phyloP scores from a whole-genome alignment of 257 asterid species.

The Petunia axillaris region DNA sequence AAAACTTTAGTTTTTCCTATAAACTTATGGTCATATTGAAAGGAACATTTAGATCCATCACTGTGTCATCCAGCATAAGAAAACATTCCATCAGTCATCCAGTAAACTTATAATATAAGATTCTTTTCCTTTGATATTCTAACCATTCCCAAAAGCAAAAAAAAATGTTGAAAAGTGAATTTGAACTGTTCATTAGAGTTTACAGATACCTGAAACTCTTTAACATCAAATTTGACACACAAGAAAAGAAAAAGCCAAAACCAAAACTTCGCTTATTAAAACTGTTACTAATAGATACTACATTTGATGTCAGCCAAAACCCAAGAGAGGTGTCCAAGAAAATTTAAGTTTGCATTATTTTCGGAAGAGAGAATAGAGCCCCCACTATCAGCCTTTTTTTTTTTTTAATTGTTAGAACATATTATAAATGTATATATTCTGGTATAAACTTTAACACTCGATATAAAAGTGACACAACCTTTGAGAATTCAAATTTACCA shows the following conservation, averaged over 20 bases:
- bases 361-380: neutral
- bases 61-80: neutral
- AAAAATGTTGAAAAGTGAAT: neutral
- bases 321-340: neutral
- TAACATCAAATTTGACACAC: neutral
- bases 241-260: neutral
- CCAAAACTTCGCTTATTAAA: neutral
- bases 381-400: neutral
- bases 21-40: neutral
- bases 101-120: neutral
- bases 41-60: neutral
- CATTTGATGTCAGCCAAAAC: neutral
- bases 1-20: neutral
- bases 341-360: neutral
- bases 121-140: constrained; percentile 6
- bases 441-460: no score
- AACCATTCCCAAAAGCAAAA: neutral
- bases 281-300: neutral
- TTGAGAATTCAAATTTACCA: neutral
- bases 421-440: neutral
- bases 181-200: neutral
- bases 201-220: neutral
- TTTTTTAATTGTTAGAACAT: neutral
- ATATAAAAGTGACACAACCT: neutral
- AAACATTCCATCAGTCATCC: constrained; percentile 3